Percentiles rank a stretch among this genome's conserved stretches.
Evolutionary conservation across 75 land plant genomes (phyloP).

Genomic region (Azolla pinnata): DNA sequence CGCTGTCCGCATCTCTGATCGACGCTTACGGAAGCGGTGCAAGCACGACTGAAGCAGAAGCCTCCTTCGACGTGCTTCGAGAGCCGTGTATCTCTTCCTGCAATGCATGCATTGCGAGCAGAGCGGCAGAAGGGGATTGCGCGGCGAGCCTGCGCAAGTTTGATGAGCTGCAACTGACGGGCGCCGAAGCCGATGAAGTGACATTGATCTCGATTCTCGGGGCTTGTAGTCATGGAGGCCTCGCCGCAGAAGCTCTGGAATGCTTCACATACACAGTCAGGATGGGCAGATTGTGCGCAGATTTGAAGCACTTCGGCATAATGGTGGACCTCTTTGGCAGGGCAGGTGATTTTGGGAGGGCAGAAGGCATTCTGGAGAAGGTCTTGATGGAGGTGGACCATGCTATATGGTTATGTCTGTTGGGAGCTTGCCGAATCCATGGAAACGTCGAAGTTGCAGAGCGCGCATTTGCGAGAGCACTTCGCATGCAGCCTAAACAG

Average conservation of each 20-base stretch:
- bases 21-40: conserved; percentile 1
- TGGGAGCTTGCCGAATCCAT: conserved; percentile 50
- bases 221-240: conserved; percentile 26
- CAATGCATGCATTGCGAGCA: background rate
- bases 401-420: conserved; percentile 46
- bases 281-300: conserved; percentile 11
- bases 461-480: conserved; percentile 31
- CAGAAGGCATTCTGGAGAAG: conserved; percentile 22
- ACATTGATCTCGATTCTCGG: conserved; percentile 21
- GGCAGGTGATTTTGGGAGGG: conserved; percentile 36
- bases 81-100: background rate
- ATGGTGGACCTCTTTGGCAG: conserved; percentile 52
- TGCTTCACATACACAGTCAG: background rate
- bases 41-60: conserved; percentile 1
- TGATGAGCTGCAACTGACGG: conserved; percentile 3
- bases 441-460: conserved; percentile 36
- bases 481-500: conserved; percentile 37
- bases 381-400: conserved; percentile 45
- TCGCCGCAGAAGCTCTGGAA: conserved; percentile 15
- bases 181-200: conserved; percentile 11
- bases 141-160: background rate
- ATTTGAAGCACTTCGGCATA: conserved; percentile 47
- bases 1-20: background rate
- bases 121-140: background rate
- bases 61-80: background rate